A percentile compares a stretch with the other conserved stretches of the same genome.
Conservation (phyloP, 2,329 filamentous ascomycete genomes). For the Myriosclerotinia duriaeana region DNA sequence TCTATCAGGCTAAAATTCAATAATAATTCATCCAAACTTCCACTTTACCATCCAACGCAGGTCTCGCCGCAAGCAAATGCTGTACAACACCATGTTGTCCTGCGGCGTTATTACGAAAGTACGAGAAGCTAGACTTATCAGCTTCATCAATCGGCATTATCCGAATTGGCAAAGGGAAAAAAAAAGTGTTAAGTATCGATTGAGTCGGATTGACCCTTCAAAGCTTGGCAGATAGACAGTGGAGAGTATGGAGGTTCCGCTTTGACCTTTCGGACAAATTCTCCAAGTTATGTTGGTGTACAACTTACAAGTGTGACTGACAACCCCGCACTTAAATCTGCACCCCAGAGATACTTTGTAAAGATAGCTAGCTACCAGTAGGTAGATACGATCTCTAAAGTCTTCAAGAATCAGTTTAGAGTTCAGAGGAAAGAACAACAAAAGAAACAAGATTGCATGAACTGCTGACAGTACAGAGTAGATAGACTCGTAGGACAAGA, state of each 20-base stretch:
- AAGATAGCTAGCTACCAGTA: neutral
- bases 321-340: constrained; percentile 11
- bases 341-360: neutral
- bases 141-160: neutral
- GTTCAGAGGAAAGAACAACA: neutral
- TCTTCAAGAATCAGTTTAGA: neutral
- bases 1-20: neutral
- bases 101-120: neutral
- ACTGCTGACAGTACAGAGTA: neutral
- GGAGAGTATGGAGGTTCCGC: neutral
- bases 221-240: constrained; percentile 9
- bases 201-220: neutral
- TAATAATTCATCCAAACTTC: neutral
- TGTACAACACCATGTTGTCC: neutral
- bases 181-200: neutral
- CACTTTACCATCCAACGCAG: neutral
- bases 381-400: neutral
- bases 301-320: neutral
- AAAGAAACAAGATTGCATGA: neutral
- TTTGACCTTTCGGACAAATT: constrained; percentile 13
- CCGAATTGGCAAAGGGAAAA: neutral
- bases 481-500: no score
- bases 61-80: neutral
- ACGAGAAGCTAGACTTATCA: neutral
- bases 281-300: neutral